Base-by-base conservation (phyloP, 257 asterid species). In the Mitragyna speciosa region DNA sequence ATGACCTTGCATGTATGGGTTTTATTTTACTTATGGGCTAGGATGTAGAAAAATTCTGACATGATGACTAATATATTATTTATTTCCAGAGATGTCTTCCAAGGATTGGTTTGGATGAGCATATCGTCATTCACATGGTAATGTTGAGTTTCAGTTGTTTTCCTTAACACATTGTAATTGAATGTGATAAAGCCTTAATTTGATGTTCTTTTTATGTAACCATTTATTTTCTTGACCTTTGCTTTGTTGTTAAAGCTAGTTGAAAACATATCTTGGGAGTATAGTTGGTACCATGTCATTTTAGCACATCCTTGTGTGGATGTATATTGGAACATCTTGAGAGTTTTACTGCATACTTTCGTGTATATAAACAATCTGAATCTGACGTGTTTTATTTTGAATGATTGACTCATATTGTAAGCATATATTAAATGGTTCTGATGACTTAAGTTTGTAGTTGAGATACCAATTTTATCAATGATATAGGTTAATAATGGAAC, bases 121-220 rank as follows among this genome's bases (percentile, higher is more conserved):
- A 91, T 89, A 88, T 96, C 78, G 89, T 90, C 83, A 88, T 96
- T 77, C 96, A 92, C 90, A 85, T 90, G 99, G 99, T 96, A 96
- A 87, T 82, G 10, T 36, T 76, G 73, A 4, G 39, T 31, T 54
- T 70, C 17, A 12, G 73, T 26, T 22, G 63, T 56, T 73, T 31
- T 63, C 30, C 33, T 11, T 48, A 7, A 22, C 61, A 17, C 3
- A 20, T 16, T 30, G 52, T 51, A 59, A 52, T 48, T 63, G 68
- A 31, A 63, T 72, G 58, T 31, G 66, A 56, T 51, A 39, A 64
- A 30, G 28, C 47, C 66, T 59, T 20, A 31, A 65, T 14, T 72
- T 36, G 24, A 63, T 2, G 33, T 79, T 6, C 63, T 79, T 10
- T 48, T 20, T 8, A 15, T 2, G 30, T 39, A 17, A 22, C 4